Percentiles rank a stretch among this genome's conserved stretches.
phyloP scores from a whole-genome alignment of 2,329 filamentous ascomycete species.

The Penicillium brevicompactum region DNA sequence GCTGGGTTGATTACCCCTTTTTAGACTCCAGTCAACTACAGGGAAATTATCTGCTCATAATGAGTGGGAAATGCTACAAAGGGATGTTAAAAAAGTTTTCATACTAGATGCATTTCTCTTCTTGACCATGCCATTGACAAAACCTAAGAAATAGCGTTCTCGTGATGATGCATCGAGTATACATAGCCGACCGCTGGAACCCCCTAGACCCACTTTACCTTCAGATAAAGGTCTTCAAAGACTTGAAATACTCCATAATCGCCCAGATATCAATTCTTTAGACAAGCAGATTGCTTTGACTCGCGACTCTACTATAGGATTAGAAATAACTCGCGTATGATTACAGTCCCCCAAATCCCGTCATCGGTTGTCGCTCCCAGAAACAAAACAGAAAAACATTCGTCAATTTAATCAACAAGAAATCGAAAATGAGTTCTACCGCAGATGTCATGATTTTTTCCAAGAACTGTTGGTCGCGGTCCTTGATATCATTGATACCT shows the following conservation, averaged over 20 bases:
- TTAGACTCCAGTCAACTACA: background rate
- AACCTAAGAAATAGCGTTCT: background rate
- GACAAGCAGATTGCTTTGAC: constrained; percentile 8
- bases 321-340: constrained; percentile 11
- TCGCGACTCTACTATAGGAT: constrained; percentile 13
- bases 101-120: background rate
- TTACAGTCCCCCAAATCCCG: constrained; percentile 1
- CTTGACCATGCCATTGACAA: background rate
- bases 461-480: background rate
- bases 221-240: too few species aligned
- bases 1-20: too few species aligned
- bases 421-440: constrained; percentile 6
- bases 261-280: constrained; percentile 13
- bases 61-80: too few species aligned
- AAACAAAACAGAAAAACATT: background rate
- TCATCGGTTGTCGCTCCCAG: constrained; percentile 3
- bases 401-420: constrained; percentile 5
- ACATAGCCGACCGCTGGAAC: background rate
- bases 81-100: background rate
- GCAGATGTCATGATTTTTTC: background rate
- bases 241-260: constrained; percentile 1
- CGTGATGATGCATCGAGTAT: background rate
- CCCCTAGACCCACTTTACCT: background rate
- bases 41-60: background rate
- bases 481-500: background rate